A percentile compares a stretch with the other conserved stretches of the same genome.
Conservation (phyloP, 306 rosid species). For the Quercus dentata region DNA sequence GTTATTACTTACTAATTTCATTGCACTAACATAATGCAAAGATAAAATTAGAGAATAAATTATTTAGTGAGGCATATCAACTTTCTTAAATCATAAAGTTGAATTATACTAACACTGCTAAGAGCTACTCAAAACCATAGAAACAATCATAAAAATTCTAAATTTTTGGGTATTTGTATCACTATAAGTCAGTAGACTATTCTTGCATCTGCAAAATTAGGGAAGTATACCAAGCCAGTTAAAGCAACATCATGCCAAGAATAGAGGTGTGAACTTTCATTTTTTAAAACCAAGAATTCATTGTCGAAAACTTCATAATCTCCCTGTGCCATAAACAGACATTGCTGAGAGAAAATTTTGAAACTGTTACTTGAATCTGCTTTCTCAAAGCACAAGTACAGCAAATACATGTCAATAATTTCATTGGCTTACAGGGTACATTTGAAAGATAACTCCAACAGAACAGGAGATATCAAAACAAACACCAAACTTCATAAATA, state of each 20-base stretch:
- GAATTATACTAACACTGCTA: neutral
- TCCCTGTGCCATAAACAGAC: neutral
- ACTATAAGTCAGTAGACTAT: neutral
- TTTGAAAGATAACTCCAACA: neutral
- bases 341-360: neutral
- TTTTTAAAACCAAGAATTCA: neutral
- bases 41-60: neutral
- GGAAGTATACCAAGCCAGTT: neutral
- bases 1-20: neutral
- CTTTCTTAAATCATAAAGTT: neutral
- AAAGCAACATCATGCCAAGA: neutral
- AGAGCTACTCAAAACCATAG: neutral
- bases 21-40: neutral
- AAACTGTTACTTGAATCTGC: too few relatives aligned
- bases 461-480: constrained; percentile 1
- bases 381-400: neutral
- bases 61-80: neutral
- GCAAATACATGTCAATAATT: constrained; percentile 10
- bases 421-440: constrained; percentile 3
- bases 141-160: neutral
- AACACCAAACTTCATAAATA: neutral
- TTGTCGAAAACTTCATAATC: neutral
- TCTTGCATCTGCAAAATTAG: neutral
- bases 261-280: neutral
- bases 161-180: neutral